Evolutionary conservation across 495 filamentous ascomycete species (phyloP).

Genomic region (Trypethelium eluteriae): DNA sequence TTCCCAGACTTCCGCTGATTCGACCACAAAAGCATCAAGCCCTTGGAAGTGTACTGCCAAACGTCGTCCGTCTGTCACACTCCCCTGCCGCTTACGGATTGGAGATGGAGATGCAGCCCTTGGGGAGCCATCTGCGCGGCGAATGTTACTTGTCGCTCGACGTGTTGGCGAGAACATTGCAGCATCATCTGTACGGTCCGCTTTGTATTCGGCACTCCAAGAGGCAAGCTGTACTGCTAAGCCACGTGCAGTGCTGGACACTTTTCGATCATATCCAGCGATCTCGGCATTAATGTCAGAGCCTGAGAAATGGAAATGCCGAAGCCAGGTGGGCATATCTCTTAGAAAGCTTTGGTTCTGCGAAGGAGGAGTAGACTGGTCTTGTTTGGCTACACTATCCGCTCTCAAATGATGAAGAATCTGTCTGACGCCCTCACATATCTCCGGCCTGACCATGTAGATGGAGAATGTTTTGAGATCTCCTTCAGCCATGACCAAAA

Average conservation of each 20-base stretch:
- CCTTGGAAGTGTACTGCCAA: slow-evolving; percentile 72
- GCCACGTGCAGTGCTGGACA: slow-evolving; percentile 70
- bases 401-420: slow-evolving; percentile 72
- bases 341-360: slow-evolving; percentile 62
- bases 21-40: slow-evolving; percentile 81
- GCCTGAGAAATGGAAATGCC: slow-evolving; percentile 75
- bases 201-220: slow-evolving; percentile 85
- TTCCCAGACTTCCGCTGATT: slow-evolving; percentile 76
- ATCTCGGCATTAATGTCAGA: slow-evolving; percentile 84
- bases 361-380: slow-evolving; percentile 38
- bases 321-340: slow-evolving; percentile 72
- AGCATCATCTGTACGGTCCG: slow-evolving; percentile 59
- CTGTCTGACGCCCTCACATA: slow-evolving; percentile 83
- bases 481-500: slow-evolving; percentile 71
- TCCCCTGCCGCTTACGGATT: slow-evolving; percentile 45
- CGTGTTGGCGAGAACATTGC: slow-evolving; percentile 47
- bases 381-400: slow-evolving; percentile 55
- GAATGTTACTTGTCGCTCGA: slow-evolving; percentile 45
- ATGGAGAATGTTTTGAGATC: slow-evolving; percentile 79
- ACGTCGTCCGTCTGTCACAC: slow-evolving; percentile 68
- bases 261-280: slow-evolving; percentile 74
- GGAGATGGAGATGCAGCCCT: slow-evolving; percentile 44
- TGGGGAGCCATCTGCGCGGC: slow-evolving; percentile 6
- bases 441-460: slow-evolving; percentile 83
- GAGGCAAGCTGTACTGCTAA: slow-evolving; percentile 79